A percentile compares a stretch with the other conserved stretches of the same genome.
These are phyloP conservation scores for Eucalyptus paniculata DNA, from an alignment of 345 rosid species.

Conservation along the genomic window DNA sequence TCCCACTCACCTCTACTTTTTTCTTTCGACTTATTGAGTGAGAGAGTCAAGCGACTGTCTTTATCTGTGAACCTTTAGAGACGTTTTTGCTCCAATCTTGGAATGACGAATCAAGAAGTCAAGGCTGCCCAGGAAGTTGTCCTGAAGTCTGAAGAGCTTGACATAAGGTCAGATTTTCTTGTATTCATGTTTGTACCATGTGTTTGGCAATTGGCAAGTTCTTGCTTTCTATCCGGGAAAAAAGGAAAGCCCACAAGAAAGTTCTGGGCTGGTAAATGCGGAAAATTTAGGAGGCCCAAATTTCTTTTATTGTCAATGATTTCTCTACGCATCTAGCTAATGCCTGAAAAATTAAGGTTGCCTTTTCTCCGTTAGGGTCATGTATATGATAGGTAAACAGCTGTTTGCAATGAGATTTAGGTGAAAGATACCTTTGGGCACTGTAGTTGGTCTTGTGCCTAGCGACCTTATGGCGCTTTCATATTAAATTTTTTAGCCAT, in stretches of 20 bases:
- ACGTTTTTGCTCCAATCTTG: conserved; percentile 48
- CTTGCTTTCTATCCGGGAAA: neutral
- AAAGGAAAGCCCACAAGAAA: neutral
- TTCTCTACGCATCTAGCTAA: neutral
- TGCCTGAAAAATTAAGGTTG: neutral
- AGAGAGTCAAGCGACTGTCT: neutral
- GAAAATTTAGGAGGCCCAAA: neutral
- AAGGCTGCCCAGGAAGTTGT: conserved; percentile 55
- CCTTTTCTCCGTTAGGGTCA: neutral
- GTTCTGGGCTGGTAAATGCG: neutral
- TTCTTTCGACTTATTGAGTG: neutral
- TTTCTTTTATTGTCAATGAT: neutral
- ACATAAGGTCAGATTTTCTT: conserved; percentile 29
- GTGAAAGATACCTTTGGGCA: neutral
- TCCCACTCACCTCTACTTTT: neutral
- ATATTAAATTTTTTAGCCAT: neutral
- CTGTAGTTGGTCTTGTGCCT: neutral
- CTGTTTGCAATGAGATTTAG: neutral
- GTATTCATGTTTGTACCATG: neutral
- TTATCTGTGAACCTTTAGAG: conserved; percentile 11
- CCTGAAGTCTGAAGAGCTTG: conserved; percentile 37
- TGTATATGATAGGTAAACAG: neutral
- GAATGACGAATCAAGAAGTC: conserved; percentile 43
- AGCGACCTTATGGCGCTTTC: neutral
- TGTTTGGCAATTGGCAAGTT: neutral